Percentiles rank a stretch among this genome's conserved stretches.
Conservation (phyloP, 208 protist genomes). For the Acanthamoeba lenticulata region DNA sequence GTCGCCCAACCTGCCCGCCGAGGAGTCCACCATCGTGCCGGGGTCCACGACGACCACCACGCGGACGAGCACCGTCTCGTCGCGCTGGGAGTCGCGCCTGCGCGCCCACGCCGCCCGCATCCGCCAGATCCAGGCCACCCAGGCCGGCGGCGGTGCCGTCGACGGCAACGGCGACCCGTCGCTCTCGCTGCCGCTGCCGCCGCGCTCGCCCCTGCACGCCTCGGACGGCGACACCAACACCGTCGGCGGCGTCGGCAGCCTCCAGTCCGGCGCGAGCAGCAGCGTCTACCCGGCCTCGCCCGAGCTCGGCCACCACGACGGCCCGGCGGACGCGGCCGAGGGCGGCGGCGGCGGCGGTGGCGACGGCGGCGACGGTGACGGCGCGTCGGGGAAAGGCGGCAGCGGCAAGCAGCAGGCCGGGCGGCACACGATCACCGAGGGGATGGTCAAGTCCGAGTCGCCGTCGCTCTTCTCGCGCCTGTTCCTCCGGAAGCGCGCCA, state of each 20-base stretch:
- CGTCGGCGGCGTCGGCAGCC: neutral
- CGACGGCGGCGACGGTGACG: neutral
- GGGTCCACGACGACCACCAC: neutral
- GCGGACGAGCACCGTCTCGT: neutral
- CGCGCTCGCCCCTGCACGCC: neutral
- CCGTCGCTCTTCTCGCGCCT: slow-evolving; percentile 24
- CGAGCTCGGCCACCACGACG: neutral
- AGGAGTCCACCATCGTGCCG: neutral
- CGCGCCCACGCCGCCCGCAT: slow-evolving; percentile 1
- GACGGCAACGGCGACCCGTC: neutral
- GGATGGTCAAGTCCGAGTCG: slow-evolving; percentile 4
- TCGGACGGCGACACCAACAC: neutral
- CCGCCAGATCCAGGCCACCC: neutral
- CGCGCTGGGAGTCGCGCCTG: neutral
- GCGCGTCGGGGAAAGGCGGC: too few relatives aligned
- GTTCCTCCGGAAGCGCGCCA: neutral
- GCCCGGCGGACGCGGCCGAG: neutral
- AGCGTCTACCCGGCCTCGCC: neutral
- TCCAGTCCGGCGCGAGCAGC: neutral
- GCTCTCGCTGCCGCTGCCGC: neutral
- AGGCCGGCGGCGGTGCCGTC: neutral
- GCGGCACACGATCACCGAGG: slow-evolving; percentile 14
- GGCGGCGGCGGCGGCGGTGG: neutral
- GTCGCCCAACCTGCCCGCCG: neutral
- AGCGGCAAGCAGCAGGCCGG: too few relatives aligned